Base-by-base conservation (phyloP, 192 early-diverging fungal species). In the Gamsiella multidivaricata region DNA sequence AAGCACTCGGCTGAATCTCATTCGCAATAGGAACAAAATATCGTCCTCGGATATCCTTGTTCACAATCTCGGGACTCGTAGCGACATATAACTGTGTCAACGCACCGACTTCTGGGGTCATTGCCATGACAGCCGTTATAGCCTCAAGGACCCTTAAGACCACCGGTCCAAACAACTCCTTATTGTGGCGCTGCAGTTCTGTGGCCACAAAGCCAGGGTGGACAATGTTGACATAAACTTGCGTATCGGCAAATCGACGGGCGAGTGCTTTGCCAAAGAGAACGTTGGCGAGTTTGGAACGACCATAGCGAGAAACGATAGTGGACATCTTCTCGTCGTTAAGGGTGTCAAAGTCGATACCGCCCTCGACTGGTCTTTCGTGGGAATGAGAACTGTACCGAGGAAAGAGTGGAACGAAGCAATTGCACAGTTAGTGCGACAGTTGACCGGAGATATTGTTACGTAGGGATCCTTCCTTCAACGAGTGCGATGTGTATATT, bases 231-330 rank as follows among this genome's bases (percentile, higher is more conserved):
- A 64, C 80, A 29, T 80, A 81, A 29, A 76, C 60, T 2, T 59
- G 20, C 34, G 70, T 52, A 9, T 67, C 65, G 14, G 71, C 55
- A 3, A 80, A 29, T 23, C 65, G 39, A 17, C 69, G 59, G 33
- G 63, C 51, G 6, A 65, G 41, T 26, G 50, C 63, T 45, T 54
- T 65, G 26, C 22, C 52, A 79, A 87, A 89, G 15, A 83, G 61
- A 33, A 84, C 51, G 45, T 85, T 87, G 45, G 84, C 66, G 46
- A 88, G 60, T 80, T 91, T 91, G 42, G 79, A 71, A n/a, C 80
- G 63, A 23, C 63, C 79, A 61, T 89, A 88, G 26, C 52, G 29
- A 34, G 22, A 17, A 41, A 61, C 7, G 20, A 39, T 18, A 10
- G 20, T 46, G 41, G 41, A 45, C 25, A 41, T 65, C 32, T n/a